Evolutionary conservation across 2,329 filamentous ascomycete species (phyloP).

Genomic region (Fusarium liriodendri): DNA sequence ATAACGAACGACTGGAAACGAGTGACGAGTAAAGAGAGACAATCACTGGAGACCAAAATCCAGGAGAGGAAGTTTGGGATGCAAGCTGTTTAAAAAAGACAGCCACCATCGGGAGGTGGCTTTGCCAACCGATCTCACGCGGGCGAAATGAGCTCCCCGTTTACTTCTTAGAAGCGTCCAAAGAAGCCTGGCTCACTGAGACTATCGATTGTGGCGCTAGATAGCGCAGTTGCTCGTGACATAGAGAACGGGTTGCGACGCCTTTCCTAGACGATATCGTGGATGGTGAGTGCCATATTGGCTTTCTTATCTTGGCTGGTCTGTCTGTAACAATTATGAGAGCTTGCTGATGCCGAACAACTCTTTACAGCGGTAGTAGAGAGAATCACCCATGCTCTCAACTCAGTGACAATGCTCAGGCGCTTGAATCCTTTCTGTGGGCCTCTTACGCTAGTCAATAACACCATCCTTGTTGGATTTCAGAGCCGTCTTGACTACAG

Average conservation of each 20-base stretch:
- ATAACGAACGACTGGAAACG: background rate
- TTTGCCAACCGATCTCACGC: background rate
- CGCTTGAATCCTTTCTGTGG: background rate
- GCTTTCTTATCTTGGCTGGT: background rate
- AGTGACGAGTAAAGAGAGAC: background rate
- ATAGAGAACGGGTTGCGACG: background rate
- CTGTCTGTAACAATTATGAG: background rate
- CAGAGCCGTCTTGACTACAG: background rate
- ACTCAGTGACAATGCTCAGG: background rate
- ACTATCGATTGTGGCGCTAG: background rate
- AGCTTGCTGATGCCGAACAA: background rate
- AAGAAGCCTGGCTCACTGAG: background rate
- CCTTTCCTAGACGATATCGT: background rate
- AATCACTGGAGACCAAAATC: background rate
- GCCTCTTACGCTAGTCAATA: background rate
- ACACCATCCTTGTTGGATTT: background rate
- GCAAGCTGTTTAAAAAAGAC: background rate
- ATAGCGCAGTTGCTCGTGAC: background rate
- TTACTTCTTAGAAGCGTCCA: background rate
- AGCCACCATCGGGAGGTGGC: background rate
- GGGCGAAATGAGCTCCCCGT: background rate
- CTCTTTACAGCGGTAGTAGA: background rate
- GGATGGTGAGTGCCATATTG: background rate
- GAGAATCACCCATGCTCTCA: background rate
- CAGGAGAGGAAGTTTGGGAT: background rate